These are phyloP conservation scores for Deakozyma indianensis DNA, from an alignment of 805 yeast species.

Conservation along the genomic window DNA sequence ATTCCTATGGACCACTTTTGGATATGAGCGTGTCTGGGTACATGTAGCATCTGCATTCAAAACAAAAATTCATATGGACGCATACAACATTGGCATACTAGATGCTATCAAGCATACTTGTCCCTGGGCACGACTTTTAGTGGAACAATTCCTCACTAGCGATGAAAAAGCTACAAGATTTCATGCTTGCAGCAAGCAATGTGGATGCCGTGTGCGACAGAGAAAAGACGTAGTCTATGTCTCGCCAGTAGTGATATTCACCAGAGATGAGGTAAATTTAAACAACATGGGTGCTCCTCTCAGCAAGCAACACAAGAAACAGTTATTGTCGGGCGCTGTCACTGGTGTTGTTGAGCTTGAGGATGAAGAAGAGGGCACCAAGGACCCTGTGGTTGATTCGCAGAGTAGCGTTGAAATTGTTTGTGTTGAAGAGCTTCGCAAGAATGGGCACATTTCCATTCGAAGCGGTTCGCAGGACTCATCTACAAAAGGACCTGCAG, in stretches of 20 bases:
- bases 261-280: not conserved
- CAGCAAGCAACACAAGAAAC: not conserved
- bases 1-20: slow-evolving; percentile 28
- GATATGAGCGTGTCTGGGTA: slow-evolving; percentile 43
- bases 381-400: not conserved
- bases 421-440: too few species aligned
- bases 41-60: slow-evolving; percentile 18
- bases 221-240: slow-evolving; percentile 8
- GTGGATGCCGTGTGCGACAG: slow-evolving; percentile 7
- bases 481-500: too few species aligned
- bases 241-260: slow-evolving; percentile 5
- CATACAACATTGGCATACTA: slow-evolving; percentile 14
- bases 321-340: not conserved
- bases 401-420: too few species aligned
- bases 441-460: too few species aligned
- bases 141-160: slow-evolving; percentile 8
- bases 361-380: not conserved
- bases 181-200: slow-evolving; percentile 13
- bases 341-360: not conserved
- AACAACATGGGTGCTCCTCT: not conserved
- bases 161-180: slow-evolving; percentile 9
- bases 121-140: slow-evolving; percentile 8
- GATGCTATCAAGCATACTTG: slow-evolving; percentile 12
- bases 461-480: too few species aligned
- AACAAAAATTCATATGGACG: slow-evolving; percentile 21